Base-by-base conservation (phyloP, 83 land plant genomes). In the Isoetes engelmannii region DNA sequence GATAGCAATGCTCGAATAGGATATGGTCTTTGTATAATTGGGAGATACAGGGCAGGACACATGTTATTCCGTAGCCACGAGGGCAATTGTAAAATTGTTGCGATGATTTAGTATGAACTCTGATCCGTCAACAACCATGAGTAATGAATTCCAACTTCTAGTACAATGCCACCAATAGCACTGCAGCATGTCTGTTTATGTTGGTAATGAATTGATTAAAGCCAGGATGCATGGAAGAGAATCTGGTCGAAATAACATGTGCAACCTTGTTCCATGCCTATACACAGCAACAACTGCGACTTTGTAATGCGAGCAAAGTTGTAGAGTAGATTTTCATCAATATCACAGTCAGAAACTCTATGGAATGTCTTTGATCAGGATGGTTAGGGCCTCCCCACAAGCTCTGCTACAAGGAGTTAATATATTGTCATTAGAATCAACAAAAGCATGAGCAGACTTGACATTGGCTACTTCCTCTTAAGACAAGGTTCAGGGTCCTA, bases 81-180 rank as follows among this genome's bases (percentile, higher is more conserved):
- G 55, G 18, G 80, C 80, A 73, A 78, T 72, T 6, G 77, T 68
- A 15, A 77, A 78, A 44, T 78, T 78, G 50, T 78, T 78, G 68
- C 80, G 46, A 44, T 78, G 76, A 37, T 78, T 73, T 5, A 71
- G 12, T 48, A 73, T 77, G 67, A 78, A 78, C 20, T 73, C 72
- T 15, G 62, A 18, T 44, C 80, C 80, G 72, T 78, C 77, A 44
- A 67, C 80, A 43, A 78, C 80, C 80, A 78, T 78, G 58, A 78
- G 66, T n/a, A 78, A 54, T 45, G 77, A 78, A 73, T 78, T 77
- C 80, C 80, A 15, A 77, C 80, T 51, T 66, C 77, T 41, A 78
- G 59, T 19, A 74, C 67, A 19, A 68, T 59, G 6, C 72, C 77
- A 6, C 80, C 77, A 50, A 78, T 78, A 7, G 80, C 57, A 58